phyloP scores from a whole-genome alignment of 2,329 filamentous ascomycete species.

The Rhinocladiella similis region DNA sequence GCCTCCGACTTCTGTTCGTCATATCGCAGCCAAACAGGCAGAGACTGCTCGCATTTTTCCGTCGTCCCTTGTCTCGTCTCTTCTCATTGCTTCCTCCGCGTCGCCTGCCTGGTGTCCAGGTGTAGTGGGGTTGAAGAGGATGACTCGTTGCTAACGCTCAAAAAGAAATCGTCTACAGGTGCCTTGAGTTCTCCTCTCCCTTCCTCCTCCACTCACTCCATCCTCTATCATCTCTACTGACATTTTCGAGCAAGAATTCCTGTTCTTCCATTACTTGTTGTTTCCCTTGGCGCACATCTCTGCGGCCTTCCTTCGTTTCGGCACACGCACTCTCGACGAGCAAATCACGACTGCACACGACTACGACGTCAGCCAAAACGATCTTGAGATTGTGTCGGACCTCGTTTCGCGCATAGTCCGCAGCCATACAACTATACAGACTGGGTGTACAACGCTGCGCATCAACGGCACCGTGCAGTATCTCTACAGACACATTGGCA shows the following conservation, averaged over 20 bases:
- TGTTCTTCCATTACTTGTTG: not conserved
- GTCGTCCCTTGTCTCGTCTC: not conserved
- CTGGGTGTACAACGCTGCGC: conserved; percentile 9
- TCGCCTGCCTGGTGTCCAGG: conserved; percentile 14
- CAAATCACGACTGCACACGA: conserved; percentile 23
- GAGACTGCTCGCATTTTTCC: not conserved
- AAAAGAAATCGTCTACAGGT: conserved; percentile 17
- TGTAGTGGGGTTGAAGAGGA: conserved; percentile 17
- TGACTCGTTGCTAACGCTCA: conserved; percentile 11
- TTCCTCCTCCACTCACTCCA: not conserved
- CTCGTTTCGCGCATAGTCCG: conserved; percentile 3
- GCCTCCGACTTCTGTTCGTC: conserved; percentile 17
- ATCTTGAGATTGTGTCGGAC: conserved; percentile 4
- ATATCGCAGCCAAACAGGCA: conserved; percentile 16
- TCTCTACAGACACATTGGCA: conserved; percentile 14
- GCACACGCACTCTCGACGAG: conserved; percentile 12
- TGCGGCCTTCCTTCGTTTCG: conserved; percentile 19
- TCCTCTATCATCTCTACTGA: not conserved
- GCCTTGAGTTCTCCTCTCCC: conserved; percentile 9
- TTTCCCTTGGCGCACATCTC: conserved; percentile 3
- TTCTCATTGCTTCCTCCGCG: conserved; percentile 13
- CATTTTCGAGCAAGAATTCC: not conserved
- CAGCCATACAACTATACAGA: conserved; percentile 3
- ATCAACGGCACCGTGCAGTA: conserved; percentile 18
- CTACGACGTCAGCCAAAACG: conserved; percentile 11